Evolutionary conservation across 345 rosid genomes (phyloP), one percentile per base, ranked within the genome.

Genomic region (Euphorbia pulcherrima): DNA sequence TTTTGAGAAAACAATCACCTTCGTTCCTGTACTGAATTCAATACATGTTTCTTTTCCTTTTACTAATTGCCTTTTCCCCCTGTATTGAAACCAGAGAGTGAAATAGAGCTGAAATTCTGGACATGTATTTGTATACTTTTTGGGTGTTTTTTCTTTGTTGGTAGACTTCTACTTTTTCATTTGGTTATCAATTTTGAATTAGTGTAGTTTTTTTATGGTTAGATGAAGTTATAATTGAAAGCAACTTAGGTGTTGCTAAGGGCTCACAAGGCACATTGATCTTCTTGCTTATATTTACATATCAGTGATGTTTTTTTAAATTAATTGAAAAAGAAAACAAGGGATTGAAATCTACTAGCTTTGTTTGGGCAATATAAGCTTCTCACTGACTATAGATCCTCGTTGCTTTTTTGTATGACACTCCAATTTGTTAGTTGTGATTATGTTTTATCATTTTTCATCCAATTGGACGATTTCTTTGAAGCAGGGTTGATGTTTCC

Each of bases 401-500:
- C 71, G n/a, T 26, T 56, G 11, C 18, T 24, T 53, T 11, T 44
- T 13, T 27, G 54, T 35, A 24, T 51, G 29, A 10, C 7, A 18
- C 41, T 1, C 4, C 23, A 12, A 14, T 53, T 62, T 50, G 41
- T 28, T 63, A 40, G 5, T 10, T 48, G 12, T 78, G 16, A n/a
- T n/a, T n/a, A n/a, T n/a, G n/a, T n/a, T n/a, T 39, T 46, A 28
- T 63, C 27, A 28, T 24, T 14, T 2, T 30, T 44, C 30, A 72
- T 65, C 4, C 51, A 13, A 16, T 35, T 67, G 7, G 44, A 14
- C 13, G 3, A 29, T 71, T 26, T 30, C 18, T 64, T 21, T 20
- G 55, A 23, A 60, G 70, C 78, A 80, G 87, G 81, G 66, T 65
- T 80, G 71, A 66, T 65, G 65, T 65, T 56, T 63, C 76, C 68